A percentile compares a stretch with the other conserved stretches of the same genome.
These are phyloP conservation scores for Talaromyces sp. DNA, from an alignment of 2,329 filamentous ascomycete genomes.

Conservation along the genomic window DNA sequence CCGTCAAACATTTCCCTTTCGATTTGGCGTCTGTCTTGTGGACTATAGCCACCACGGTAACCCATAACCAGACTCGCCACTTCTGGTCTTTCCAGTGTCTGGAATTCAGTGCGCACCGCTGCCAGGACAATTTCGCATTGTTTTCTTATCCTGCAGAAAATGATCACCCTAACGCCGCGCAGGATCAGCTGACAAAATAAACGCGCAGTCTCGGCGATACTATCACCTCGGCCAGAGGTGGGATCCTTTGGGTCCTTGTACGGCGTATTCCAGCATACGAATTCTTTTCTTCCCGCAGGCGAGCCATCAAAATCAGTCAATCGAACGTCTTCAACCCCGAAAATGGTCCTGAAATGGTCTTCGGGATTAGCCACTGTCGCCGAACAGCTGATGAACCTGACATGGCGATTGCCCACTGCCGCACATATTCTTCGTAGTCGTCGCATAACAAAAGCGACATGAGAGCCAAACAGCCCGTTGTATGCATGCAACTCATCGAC, in stretches of 20 bases:
- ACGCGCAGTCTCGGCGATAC: constrained; percentile 79
- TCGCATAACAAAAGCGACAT: constrained; percentile 93
- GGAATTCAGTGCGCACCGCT: constrained; percentile 75
- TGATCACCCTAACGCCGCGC: constrained; percentile 84
- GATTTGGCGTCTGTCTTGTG: constrained; percentile 81
- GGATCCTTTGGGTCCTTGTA: constrained; percentile 87
- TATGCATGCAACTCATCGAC: constrained; percentile 93
- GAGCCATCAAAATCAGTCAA: constrained; percentile 90
- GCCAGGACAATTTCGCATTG: constrained; percentile 81
- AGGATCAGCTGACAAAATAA: constrained; percentile 88
- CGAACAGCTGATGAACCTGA: constrained; percentile 93
- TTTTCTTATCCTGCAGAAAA: constrained; percentile 84
- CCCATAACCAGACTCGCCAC: constrained; percentile 82
- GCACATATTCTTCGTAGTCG: constrained; percentile 83
- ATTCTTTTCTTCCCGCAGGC: constrained; percentile 88
- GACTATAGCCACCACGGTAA: constrained; percentile 91
- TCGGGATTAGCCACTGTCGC: constrained; percentile 92
- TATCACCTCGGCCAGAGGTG: constrained; percentile 78
- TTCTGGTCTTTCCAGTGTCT: constrained; percentile 68
- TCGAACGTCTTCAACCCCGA: constrained; percentile 76
- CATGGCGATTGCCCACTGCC: constrained; percentile 76
- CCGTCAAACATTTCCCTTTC: constrained; percentile 97
- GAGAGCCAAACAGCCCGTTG: constrained; percentile 89
- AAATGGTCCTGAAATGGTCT: constrained; percentile 90
- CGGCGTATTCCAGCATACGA: constrained; percentile 96